phyloP scores from a whole-genome alignment of 768 basidiomycete genomes.

The Suillus paluster region DNA sequence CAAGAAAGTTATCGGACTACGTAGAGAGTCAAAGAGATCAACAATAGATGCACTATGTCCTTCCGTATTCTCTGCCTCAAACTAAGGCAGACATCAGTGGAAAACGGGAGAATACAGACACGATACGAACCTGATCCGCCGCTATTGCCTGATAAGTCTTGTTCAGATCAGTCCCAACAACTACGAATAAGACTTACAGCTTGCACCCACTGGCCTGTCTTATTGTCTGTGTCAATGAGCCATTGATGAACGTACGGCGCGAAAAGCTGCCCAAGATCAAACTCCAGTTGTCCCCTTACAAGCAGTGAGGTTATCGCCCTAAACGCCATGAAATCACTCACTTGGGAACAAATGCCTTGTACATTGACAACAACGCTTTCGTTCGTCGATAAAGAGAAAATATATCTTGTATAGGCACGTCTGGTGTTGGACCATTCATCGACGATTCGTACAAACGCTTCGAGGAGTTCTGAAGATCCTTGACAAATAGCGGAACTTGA shows the following conservation, averaged over 20 bases:
- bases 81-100: constrained; percentile 44
- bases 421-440: constrained; percentile 85
- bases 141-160: constrained; percentile 64
- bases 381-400: constrained; percentile 85
- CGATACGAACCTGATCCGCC: constrained; percentile 69
- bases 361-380: constrained; percentile 78
- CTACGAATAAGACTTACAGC: constrained; percentile 57
- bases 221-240: constrained; percentile 86
- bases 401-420: constrained; percentile 88
- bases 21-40: constrained; percentile 93
- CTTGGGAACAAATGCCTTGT: constrained; percentile 79
- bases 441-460: constrained; percentile 81
- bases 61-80: constrained; percentile 76
- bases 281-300: constrained; percentile 57
- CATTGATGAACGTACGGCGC: constrained; percentile 88
- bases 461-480: constrained; percentile 69
- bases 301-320: constrained; percentile 9
- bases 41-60: constrained; percentile 97
- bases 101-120: not conserved
- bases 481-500: constrained; percentile 65
- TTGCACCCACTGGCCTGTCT: constrained; percentile 94
- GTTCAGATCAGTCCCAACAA: constrained; percentile 13
- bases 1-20: constrained; percentile 87
- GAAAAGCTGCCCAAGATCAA: constrained; percentile 80
- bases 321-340: constrained; percentile 41